Conservation (phyloP, 2,329 filamentous ascomycete species). For the Triangularia setosa region DNA sequence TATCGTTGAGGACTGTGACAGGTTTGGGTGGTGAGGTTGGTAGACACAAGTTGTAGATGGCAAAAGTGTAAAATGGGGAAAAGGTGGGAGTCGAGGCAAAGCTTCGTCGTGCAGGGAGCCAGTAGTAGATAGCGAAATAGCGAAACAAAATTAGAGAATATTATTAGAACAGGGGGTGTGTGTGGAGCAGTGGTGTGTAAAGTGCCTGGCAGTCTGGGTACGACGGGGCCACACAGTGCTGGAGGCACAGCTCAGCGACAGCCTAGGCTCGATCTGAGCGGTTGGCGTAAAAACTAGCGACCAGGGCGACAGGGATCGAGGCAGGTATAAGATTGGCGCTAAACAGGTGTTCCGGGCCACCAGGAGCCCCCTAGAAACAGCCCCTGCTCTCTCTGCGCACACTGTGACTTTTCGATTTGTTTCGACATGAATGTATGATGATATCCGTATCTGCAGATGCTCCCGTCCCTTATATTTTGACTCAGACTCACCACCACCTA, state of each 20-base stretch:
- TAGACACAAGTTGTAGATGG: background rate
- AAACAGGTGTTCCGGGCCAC: background rate
- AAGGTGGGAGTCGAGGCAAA: background rate
- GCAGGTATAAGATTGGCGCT: constrained; percentile 18
- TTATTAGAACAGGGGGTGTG: constrained; percentile 7
- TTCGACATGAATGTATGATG: no score
- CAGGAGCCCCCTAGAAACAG: constrained; percentile 6
- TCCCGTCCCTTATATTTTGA: background rate
- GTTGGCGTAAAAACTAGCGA: constrained; percentile 21
- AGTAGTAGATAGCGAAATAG: background rate
- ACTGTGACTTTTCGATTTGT: background rate
- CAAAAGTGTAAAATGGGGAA: background rate
- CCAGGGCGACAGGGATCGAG: constrained; percentile 18
- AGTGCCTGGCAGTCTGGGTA: background rate
- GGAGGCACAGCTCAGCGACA: constrained; percentile 1
- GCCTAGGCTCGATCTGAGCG: constrained; percentile 14
- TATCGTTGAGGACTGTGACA: background rate
- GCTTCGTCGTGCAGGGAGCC: background rate
- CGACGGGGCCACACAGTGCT: background rate
- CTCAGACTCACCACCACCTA: background rate
- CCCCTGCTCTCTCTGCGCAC: background rate
- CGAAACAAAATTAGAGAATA: constrained; percentile 7
- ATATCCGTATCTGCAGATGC: background rate
- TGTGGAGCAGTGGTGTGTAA: background rate
- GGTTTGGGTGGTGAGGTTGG: background rate